Percentiles rank a stretch among this genome's conserved stretches.
These are phyloP conservation scores for Sarcodon sp. DNA, from an alignment of 768 basidiomycete species.

Conservation along the genomic window DNA sequence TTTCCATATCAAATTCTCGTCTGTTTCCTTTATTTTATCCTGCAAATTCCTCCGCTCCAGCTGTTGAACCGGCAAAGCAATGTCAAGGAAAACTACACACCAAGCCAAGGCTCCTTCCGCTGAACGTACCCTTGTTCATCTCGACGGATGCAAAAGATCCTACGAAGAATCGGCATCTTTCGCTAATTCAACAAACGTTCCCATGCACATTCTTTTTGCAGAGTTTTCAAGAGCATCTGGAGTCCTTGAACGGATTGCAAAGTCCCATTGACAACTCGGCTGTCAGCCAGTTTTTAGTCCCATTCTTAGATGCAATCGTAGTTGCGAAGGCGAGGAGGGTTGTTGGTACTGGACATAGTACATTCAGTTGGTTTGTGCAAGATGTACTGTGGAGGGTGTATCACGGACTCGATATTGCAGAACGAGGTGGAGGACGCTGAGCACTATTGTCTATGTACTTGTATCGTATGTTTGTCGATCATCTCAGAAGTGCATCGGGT, in stretches of 20 bases:
- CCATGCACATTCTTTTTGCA: conserved; percentile 50
- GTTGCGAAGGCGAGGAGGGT: conserved; percentile 42
- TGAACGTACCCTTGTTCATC: conserved; percentile 54
- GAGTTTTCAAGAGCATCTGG: conserved; percentile 27
- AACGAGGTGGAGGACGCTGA: conserved; percentile 22
- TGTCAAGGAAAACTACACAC: conserved; percentile 36
- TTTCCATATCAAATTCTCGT: conserved; percentile 10
- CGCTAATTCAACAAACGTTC: conserved; percentile 35
- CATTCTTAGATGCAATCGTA: conserved; percentile 64
- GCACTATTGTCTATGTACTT: no score
- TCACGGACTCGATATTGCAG: conserved; percentile 36
- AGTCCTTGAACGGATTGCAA: conserved; percentile 19
- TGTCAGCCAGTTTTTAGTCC: conserved; percentile 35
- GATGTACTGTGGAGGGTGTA: conserved; percentile 56
- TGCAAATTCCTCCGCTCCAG: conserved; percentile 12
- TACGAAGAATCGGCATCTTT: conserved; percentile 26
- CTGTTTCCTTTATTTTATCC: conserved; percentile 15
- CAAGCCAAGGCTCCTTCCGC: conserved; percentile 15
- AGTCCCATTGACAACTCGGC: conserved; percentile 36
- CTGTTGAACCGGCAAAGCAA: neutral
- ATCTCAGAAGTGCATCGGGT: no score
- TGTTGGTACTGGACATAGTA: conserved; percentile 62
- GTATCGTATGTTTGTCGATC: no score
- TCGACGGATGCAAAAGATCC: conserved; percentile 45
- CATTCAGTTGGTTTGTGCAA: conserved; percentile 58